phyloP scores from a whole-genome alignment of 306 rosid genomes.

The Trifolium dubium region DNA sequence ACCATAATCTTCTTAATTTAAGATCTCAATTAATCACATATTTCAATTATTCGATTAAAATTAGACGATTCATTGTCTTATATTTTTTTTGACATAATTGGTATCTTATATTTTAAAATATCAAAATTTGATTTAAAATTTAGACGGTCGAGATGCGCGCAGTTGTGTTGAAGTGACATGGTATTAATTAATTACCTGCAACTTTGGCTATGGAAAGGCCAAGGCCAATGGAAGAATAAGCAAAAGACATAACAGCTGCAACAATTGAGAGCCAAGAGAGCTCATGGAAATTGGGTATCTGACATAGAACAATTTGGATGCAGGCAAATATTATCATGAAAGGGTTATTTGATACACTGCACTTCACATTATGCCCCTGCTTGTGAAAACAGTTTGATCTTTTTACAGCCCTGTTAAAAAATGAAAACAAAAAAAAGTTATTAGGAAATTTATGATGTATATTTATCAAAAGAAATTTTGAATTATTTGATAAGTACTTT shows the following conservation, averaged over 20 bases:
- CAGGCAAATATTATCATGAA: constrained; percentile 76
- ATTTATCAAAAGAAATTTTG: neutral
- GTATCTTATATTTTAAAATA: too few relatives aligned
- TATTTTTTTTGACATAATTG: too few relatives aligned
- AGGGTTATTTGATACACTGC: constrained; percentile 62
- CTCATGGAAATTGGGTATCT: constrained; percentile 81
- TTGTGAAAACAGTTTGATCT: constrained; percentile 88
- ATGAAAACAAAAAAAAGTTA: neutral
- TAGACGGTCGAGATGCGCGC: neutral
- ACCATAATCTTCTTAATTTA: neutral
- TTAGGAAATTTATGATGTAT: neutral
- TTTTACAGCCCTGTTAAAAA: constrained; percentile 73
- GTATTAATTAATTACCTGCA: constrained; percentile 43
- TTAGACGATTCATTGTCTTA: neutral
- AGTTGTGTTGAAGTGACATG: neutral
- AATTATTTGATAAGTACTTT: neutral
- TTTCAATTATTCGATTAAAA: neutral
- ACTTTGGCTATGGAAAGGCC: constrained; percentile 86
- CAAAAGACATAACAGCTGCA: constrained; percentile 96
- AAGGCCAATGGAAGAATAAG: constrained; percentile 90
- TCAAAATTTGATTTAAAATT: too few relatives aligned
- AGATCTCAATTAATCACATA: neutral
- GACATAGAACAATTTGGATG: constrained; percentile 79
- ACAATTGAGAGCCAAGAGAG: constrained; percentile 93
- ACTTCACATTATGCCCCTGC: constrained; percentile 69